These are phyloP conservation scores for Diaporthe helianthi DNA, from an alignment of 2,329 filamentous ascomycete genomes.

Conservation along the genomic window DNA sequence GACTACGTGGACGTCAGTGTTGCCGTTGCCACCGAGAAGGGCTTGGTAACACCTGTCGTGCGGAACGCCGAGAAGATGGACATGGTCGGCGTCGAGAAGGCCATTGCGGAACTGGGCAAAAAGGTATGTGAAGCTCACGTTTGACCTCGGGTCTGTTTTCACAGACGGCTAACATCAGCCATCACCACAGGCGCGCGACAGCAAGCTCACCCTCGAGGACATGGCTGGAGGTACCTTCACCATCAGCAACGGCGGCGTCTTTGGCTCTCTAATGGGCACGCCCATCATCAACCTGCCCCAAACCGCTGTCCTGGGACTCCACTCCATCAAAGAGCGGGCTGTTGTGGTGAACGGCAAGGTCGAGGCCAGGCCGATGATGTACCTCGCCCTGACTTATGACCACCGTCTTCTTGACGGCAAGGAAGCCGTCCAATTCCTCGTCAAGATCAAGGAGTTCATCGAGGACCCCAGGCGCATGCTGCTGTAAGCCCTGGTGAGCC, in stretches of 20 bases:
- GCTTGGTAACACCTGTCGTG: constrained; percentile 94
- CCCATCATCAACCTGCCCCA: constrained; percentile 98
- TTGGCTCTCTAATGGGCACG: constrained; percentile 95
- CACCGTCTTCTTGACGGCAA: constrained; percentile 94
- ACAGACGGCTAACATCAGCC: not conserved
- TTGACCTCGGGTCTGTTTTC: not conserved
- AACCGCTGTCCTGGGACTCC: constrained; percentile 88
- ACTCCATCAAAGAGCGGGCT: constrained; percentile 95
- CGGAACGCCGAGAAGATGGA: constrained; percentile 91
- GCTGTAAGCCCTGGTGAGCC: constrained; percentile 51
- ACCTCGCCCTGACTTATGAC: constrained; percentile 95
- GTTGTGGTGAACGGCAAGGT: constrained; percentile 92
- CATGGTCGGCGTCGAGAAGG: constrained; percentile 86
- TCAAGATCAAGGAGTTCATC: constrained; percentile 97
- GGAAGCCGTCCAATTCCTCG: constrained; percentile 94
- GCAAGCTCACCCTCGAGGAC: constrained; percentile 97
- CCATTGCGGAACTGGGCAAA: constrained; percentile 92
- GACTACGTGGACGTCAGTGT: constrained; percentile 99
- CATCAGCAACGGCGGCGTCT: constrained; percentile 96
- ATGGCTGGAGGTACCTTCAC: constrained; percentile 99
- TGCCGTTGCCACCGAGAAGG: constrained; percentile 96
- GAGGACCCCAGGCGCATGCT: constrained; percentile 96
- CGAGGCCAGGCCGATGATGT: constrained; percentile 99
- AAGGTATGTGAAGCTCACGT: constrained; percentile 66
- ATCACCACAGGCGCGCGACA: constrained; percentile 77